phyloP scores from a whole-genome alignment of 768 basidiomycete genomes.

The Panus rudis region DNA sequence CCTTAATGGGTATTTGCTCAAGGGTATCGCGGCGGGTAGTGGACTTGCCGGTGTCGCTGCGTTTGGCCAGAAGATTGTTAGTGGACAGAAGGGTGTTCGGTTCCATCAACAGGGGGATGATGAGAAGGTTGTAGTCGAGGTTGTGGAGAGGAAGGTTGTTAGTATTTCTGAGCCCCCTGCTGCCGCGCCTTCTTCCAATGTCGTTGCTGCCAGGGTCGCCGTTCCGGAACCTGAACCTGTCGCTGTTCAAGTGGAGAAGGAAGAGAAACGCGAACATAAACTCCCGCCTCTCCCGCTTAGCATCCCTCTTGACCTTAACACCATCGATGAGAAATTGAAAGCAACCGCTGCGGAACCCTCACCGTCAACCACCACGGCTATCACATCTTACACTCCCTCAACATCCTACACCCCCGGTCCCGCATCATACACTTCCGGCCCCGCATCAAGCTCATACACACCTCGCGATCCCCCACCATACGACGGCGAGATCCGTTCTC shows the following conservation, averaged over 20 bases:
- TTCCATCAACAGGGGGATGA: slow-evolving; percentile 17
- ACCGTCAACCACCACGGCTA: slow-evolving; percentile 8
- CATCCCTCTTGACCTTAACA: slow-evolving; percentile 45
- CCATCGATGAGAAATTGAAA: slow-evolving; percentile 37
- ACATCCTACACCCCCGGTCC: background rate
- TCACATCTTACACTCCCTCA: background rate
- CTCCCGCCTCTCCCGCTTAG: slow-evolving; percentile 15
- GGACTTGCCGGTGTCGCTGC: slow-evolving; percentile 21
- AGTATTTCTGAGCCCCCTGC: slow-evolving; percentile 9
- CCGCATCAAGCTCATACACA: slow-evolving; percentile 7
- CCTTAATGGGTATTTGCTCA: slow-evolving; percentile 90
- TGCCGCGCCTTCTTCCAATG: slow-evolving; percentile 3
- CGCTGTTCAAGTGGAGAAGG: slow-evolving; percentile 5
- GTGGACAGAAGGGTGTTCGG: slow-evolving; percentile 16
- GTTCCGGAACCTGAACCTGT: background rate
- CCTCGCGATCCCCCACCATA: background rate
- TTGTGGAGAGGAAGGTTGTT: slow-evolving; percentile 9
- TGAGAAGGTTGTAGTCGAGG: slow-evolving; percentile 6
- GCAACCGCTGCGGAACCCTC: slow-evolving; percentile 4
- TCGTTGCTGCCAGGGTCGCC: slow-evolving; percentile 2
- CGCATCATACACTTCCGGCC: slow-evolving; percentile 3
- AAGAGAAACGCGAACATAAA: slow-evolving; percentile 6
- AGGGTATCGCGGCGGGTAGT: slow-evolving; percentile 63
- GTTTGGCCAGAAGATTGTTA: background rate
- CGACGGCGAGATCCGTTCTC: slow-evolving; percentile 34